phyloP scores from a whole-genome alignment of 163 green algal genomes.

The Prototheca wickerhamii region DNA sequence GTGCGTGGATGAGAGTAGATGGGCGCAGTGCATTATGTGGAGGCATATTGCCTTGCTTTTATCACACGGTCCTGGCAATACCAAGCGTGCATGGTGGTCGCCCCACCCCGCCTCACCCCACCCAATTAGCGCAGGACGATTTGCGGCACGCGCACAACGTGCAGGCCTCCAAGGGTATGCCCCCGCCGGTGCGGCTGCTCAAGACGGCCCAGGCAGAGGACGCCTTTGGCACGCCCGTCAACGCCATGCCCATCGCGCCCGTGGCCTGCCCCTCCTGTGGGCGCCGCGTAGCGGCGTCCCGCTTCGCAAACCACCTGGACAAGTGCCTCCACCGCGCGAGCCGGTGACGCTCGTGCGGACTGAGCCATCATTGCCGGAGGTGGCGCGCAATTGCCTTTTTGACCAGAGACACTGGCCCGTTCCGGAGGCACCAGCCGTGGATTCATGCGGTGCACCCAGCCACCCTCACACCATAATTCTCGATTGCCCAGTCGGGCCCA shows the following conservation, averaged over 20 bases:
- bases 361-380: too few relatives aligned
- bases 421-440: too few relatives aligned
- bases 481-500: too few relatives aligned
- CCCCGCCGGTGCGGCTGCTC: not conserved
- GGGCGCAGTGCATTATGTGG: too few relatives aligned
- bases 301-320: constrained; percentile 60
- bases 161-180: too few relatives aligned
- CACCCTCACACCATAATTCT: too few relatives aligned
- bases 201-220: constrained; percentile 12
- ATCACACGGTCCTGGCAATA: too few relatives aligned
- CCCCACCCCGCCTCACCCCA: not conserved
- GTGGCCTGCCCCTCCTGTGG: constrained; percentile 53
- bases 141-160: not conserved
- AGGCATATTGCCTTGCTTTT: too few relatives aligned
- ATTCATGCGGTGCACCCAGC: too few relatives aligned
- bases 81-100: not conserved
- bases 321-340: constrained; percentile 48
- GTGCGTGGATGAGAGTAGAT: too few relatives aligned
- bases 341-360: not conserved
- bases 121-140: not conserved
- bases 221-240: constrained; percentile 54
- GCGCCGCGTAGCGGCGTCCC: constrained; percentile 39
- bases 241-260: constrained; percentile 41
- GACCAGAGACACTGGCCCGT: too few relatives aligned
- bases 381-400: too few relatives aligned